These are phyloP conservation scores for Cenchrus purpureus DNA, from an alignment of 176 grass and related monocot genomes.

Conservation along the genomic window DNA sequence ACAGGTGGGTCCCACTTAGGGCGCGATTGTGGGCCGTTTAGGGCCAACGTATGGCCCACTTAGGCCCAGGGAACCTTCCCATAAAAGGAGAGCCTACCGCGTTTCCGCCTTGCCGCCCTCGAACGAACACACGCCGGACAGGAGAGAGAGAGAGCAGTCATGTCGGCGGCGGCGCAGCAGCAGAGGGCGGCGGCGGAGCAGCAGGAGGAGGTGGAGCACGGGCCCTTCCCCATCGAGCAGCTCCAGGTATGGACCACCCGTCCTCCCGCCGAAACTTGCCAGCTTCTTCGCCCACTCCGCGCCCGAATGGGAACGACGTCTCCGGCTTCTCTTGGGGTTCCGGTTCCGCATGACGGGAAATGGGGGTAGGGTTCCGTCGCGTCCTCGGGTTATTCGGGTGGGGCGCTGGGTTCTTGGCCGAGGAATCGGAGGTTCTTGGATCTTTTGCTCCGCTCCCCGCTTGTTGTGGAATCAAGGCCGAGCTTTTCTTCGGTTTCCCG, in stretches of 20 bases:
- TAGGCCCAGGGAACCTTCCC: too few relatives aligned
- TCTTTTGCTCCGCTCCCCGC: background rate
- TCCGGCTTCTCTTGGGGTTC: conserved; percentile 37
- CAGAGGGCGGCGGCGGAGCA: conserved; percentile 54
- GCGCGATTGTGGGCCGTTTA: too few relatives aligned
- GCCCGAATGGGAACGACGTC: background rate
- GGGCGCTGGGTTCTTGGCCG: background rate
- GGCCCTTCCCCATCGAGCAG: conserved; percentile 82
- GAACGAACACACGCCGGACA: background rate
- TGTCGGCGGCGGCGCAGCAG: conserved; percentile 62
- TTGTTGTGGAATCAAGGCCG: background rate
- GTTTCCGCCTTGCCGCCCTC: background rate
- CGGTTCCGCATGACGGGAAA: background rate
- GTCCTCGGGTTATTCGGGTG: background rate
- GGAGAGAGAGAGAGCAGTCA: too few relatives aligned
- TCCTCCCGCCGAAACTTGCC: conserved; percentile 38
- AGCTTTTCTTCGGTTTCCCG: background rate
- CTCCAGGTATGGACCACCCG: conserved; percentile 52
- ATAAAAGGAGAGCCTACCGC: background rate
- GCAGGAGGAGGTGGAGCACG: conserved; percentile 74
- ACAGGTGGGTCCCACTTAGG: background rate
- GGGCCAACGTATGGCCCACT: too few relatives aligned
- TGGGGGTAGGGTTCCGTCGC: conserved; percentile 25
- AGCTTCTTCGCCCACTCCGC: background rate
- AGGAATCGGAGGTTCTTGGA: conserved; percentile 29